phyloP scores from a whole-genome alignment of 108 stramenopile genomes.

The Aureococcus anophagefferens region DNA sequence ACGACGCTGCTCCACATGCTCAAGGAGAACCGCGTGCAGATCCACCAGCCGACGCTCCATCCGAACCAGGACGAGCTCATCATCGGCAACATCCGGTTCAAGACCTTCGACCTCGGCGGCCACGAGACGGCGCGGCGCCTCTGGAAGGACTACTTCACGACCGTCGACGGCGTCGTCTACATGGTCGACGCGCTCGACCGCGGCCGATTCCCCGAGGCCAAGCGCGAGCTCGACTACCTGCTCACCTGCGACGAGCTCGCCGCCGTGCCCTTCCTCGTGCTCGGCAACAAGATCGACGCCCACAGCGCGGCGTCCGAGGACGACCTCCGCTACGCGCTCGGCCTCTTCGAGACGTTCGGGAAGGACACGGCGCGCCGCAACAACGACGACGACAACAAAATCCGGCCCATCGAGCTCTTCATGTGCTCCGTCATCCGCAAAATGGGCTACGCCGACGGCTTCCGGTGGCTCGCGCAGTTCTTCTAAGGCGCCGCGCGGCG shows the following conservation, averaged over 20 bases:
- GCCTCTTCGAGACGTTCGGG: constrained; percentile 93
- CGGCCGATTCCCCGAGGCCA: constrained; percentile 94
- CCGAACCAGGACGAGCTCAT: constrained; percentile 87
- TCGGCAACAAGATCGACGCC: constrained; percentile 99
- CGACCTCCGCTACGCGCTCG: constrained; percentile 88
- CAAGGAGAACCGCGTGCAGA: constrained; percentile 86
- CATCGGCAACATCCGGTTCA: constrained; percentile 81
- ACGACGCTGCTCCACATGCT: constrained; percentile 93
- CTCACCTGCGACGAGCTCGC: constrained; percentile 79
- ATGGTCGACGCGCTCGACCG: constrained; percentile 86
- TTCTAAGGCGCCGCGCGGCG: constrained; percentile 36
- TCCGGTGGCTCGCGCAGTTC: constrained; percentile 94
- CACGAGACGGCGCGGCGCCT: constrained; percentile 80
- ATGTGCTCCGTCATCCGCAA: constrained; percentile 96
- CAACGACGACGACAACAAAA: constrained; percentile 36
- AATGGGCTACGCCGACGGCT: constrained; percentile 98
- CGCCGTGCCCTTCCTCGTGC: constrained; percentile 74
- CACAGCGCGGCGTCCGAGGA: constrained; percentile 86
- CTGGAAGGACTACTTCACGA: constrained; percentile 93
- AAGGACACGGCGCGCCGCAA: constrained; percentile 86
- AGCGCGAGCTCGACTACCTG: constrained; percentile 91
- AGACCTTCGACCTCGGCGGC: constrained; percentile 90
- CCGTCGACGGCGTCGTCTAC: constrained; percentile 96
- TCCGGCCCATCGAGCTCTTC: constrained; percentile 92
- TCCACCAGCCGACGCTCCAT: constrained; percentile 85